Percentiles rank a stretch among this genome's conserved stretches.
Conservation (phyloP, 164 flowering plant genomes). For the Piper longum region DNA sequence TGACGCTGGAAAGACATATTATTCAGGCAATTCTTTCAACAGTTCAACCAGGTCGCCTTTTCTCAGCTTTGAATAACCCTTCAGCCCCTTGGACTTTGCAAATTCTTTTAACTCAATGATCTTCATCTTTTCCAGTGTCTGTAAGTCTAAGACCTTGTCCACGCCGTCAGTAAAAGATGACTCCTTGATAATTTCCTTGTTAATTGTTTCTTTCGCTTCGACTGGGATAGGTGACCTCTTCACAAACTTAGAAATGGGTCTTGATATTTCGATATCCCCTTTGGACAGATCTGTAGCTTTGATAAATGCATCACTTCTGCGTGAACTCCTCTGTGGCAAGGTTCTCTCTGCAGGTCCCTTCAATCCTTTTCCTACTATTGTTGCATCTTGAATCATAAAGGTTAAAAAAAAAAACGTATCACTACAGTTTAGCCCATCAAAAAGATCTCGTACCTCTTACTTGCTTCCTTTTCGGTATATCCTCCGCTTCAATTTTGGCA, state of each 20-base stretch:
- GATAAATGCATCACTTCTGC: constrained; percentile 10
- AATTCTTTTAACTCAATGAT: constrained; percentile 43
- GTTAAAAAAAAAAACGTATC: not conserved
- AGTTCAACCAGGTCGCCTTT: constrained; percentile 44
- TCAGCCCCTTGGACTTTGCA: constrained; percentile 49
- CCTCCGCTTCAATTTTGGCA: constrained; percentile 12
- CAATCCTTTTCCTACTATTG: constrained; percentile 11
- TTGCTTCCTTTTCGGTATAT: constrained; percentile 23
- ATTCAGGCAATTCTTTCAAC: constrained; percentile 13
- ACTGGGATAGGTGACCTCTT: constrained; percentile 47
- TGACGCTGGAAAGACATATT: not conserved
- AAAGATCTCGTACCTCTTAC: constrained; percentile 16
- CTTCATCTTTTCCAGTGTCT: constrained; percentile 31
- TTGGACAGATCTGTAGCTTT: constrained; percentile 1
- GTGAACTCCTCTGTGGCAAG: constrained; percentile 5
- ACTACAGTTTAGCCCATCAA: not conserved
- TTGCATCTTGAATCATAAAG: not conserved
- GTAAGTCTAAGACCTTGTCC: constrained; percentile 4
- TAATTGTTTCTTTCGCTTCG: constrained; percentile 9
- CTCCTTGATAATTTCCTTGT: constrained; percentile 8
- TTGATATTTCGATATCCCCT: constrained; percentile 13
- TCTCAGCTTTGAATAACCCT: constrained; percentile 54
- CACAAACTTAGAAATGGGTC: constrained; percentile 44
- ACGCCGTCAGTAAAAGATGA: constrained; percentile 2
- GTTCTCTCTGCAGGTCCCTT: constrained; percentile 9